Evolutionary conservation across 805 yeast species (phyloP), one percentile per base, ranked within the genome.

Genomic region (Maudiozyma pseudohumilis): DNA sequence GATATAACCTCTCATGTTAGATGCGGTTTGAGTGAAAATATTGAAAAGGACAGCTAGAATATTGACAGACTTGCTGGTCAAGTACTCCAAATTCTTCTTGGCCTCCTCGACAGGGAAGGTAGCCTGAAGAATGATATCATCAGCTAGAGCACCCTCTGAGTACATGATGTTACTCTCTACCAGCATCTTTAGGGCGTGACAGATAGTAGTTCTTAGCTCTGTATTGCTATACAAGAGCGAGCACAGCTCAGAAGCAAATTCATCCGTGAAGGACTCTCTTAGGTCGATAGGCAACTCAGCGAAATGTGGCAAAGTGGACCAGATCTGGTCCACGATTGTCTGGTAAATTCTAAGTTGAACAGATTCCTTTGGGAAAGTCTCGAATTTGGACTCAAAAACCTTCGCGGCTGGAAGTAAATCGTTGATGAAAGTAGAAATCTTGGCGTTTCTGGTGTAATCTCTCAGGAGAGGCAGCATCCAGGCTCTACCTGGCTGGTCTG

Each of bases 401-500:
- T 67, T 66, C 34, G 69, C 70, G 28, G 79, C 59, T 20, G 97
- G 97, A 12, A 81, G 59, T 36, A 92, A 70, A 27, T 77, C 66
- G 17, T 61, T 60, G 41, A 72, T 69, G 60, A 75, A 92, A 54
- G 69, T 84, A 0, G 70, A 64, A 39, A 92, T 65, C 33, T 70
- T 68, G 2, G 96, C 80, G 50, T 75, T 72, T 49, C 78, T 72
- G 20, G 86, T 81, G 51, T 84, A 77, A 51, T 88, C 96, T 63
- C 96, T 80, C 43, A 92, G 70, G 24, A 92, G 57, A 9, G 98
- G 98, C 46, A 92, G 70, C 49, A 92, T 55, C 96, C 97, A 92
- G 32, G 96, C 96, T 56, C 97, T 75, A 32, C 96, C 96, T n/a
- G 78, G 71, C 30, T 70, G 68, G 23, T 64, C 60, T 19, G 65